phyloP scores from a whole-genome alignment of 208 protist species.

The Naegleria fowleri region DNA sequence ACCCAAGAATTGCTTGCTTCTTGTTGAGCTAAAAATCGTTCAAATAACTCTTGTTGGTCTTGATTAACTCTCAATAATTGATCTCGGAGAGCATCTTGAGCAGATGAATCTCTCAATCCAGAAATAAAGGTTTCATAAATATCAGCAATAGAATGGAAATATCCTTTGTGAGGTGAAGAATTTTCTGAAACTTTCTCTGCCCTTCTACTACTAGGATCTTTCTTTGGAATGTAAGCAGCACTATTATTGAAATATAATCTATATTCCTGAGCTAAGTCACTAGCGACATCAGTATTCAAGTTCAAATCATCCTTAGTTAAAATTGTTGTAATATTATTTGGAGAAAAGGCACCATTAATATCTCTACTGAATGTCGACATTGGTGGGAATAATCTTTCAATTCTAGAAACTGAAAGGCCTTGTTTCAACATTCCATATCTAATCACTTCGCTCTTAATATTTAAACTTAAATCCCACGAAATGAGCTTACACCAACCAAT shows the following conservation, averaged over 20 bases:
- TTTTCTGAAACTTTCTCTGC: not conserved
- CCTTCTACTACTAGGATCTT: not conserved
- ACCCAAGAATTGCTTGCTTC: constrained; percentile 8
- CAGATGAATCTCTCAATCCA: not conserved
- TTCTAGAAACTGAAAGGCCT: not conserved
- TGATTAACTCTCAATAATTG: not conserved
- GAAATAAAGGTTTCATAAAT: not conserved
- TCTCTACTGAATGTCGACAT: not conserved
- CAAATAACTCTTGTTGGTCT: not conserved
- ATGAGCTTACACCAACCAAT: not conserved
- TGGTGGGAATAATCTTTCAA: not conserved
- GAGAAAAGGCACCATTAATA: not conserved
- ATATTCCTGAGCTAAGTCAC: not conserved
- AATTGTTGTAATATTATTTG: not conserved
- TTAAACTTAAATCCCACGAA: not conserved
- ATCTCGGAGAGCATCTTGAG: not conserved
- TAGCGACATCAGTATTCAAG: not conserved
- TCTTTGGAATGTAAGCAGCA: not conserved
- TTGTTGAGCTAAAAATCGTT: not conserved
- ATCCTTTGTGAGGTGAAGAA: not conserved
- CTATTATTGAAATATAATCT: not conserved
- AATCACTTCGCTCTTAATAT: not conserved
- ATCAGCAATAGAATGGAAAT: not conserved
- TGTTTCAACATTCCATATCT: not conserved
- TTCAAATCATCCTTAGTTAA: not conserved